Evolutionary conservation across 495 filamentous ascomycete genomes (phyloP).

Genomic region (Lasiosphaeria ovina): DNA sequence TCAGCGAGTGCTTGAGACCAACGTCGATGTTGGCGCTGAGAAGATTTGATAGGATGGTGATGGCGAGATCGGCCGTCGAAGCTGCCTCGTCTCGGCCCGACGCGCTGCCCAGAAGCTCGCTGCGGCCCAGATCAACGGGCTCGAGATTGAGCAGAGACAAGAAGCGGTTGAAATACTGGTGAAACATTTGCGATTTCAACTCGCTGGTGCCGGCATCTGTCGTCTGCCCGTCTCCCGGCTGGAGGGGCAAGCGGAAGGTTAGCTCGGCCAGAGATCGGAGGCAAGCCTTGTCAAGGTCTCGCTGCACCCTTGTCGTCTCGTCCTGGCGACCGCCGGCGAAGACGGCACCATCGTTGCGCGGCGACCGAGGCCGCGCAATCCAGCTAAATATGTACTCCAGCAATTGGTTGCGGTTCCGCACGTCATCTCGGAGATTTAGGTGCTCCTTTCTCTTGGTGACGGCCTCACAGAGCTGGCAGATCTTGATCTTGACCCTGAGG

Average conservation of each 20-base stretch:
- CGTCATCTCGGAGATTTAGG: conserved; percentile 62
- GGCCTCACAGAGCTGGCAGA: conserved; percentile 62
- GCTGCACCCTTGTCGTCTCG: conserved; percentile 54
- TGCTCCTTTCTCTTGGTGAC: conserved; percentile 65
- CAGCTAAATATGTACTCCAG: conserved; percentile 62
- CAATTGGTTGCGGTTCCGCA: conserved; percentile 62
- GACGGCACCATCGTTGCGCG: conserved; percentile 25
- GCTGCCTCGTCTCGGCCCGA: conserved; percentile 40
- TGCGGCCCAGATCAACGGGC: conserved; percentile 41
- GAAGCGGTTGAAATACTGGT: conserved; percentile 64
- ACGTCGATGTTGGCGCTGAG: conserved; percentile 68
- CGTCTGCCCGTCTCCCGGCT: conserved; percentile 58
- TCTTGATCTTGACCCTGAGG: conserved; percentile 61
- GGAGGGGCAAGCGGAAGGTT: conserved; percentile 62
- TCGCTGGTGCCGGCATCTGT: conserved; percentile 60
- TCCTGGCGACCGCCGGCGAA: conserved; percentile 39
- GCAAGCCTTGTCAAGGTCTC: conserved; percentile 61
- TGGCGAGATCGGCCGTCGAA: conserved; percentile 57
- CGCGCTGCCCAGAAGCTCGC: conserved; percentile 35
- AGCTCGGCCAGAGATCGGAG: conserved; percentile 58
- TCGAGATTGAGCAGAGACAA: conserved; percentile 59
- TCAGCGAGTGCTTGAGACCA: conserved; percentile 61
- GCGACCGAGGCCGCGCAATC: conserved; percentile 57
- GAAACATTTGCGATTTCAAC: conserved; percentile 63
- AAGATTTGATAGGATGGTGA: conserved; percentile 63